Percentiles rank a stretch among this genome's conserved stretches.
Conservation (phyloP, 2,329 filamentous ascomycete genomes). For the Mariannaea elegans region DNA sequence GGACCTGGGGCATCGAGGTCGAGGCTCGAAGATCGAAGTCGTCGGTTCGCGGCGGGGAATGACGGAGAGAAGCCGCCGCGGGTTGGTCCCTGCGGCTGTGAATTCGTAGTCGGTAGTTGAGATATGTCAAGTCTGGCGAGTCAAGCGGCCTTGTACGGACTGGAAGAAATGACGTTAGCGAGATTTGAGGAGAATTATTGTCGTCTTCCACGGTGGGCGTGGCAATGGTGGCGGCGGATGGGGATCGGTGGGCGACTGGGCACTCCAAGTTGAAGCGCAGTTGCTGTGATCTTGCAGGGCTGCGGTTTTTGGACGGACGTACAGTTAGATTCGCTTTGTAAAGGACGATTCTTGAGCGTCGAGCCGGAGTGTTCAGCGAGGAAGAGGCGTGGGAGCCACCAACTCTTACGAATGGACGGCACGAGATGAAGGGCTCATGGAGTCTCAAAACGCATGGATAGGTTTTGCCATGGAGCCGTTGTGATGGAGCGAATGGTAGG, state of each 20-base stretch:
- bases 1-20: slow-evolving; percentile 34
- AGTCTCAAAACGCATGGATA: slow-evolving; percentile 39
- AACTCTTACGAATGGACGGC: slow-evolving; percentile 33
- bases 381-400: slow-evolving; percentile 31
- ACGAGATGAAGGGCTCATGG: slow-evolving; percentile 39
- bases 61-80: slow-evolving; percentile 15
- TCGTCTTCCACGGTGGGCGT: slow-evolving; percentile 25
- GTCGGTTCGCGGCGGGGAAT: slow-evolving; percentile 22
- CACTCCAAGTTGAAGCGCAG: slow-evolving; percentile 7
- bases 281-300: slow-evolving; percentile 3
- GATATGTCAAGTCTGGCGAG: slow-evolving; percentile 19
- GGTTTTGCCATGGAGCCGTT: slow-evolving; percentile 39
- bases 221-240: slow-evolving; percentile 27
- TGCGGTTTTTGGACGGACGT: slow-evolving; percentile 14
- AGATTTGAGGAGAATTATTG: slow-evolving; percentile 30
- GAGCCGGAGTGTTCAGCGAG: slow-evolving; percentile 23
- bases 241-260: slow-evolving; percentile 12
- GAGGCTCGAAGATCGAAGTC: slow-evolving; percentile 24
- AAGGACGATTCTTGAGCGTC: background rate
- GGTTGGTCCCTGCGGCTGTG: slow-evolving; percentile 21
- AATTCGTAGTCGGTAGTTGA: slow-evolving; percentile 16
- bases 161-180: slow-evolving; percentile 32
- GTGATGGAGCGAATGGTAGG: slow-evolving; percentile 24
- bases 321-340: background rate
- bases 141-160: slow-evolving; percentile 22